Evolutionary conservation across 1,284 basidiomycete species (phyloP), one percentile per base, ranked within the genome.

Genomic region (Athelia sp.): DNA sequence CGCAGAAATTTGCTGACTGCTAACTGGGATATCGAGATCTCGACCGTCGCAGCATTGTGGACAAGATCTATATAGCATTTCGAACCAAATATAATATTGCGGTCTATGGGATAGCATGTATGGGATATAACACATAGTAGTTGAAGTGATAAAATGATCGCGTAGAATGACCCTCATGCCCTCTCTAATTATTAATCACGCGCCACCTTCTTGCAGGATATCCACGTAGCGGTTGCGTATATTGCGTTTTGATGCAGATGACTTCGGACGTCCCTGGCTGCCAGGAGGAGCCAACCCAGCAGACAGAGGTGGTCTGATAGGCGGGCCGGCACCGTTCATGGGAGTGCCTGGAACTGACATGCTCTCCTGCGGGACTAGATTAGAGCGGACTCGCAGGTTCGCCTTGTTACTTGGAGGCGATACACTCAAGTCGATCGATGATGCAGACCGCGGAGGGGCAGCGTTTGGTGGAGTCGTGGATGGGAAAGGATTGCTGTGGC

Each of bases 221-320:
- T 81, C 79, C 17, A 87, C 84, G 59, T 87, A 87, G 52, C 81
- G 74, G 60, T 68, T 81, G 50, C 79, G 71, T 29, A 79, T 68
- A 50, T 74, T 75, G 54, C 79, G 78, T 63, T 84, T 87, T 47
- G 66, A 60, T 23, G 70, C 66, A 31, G 66, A 66, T 11, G 68
- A 69, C 45, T 70, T 69, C 11, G 74, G 66, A 23, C 76, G 67
- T 47, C 69, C 67, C 29, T 65, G 64, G 15, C 8, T 6, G 36
- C n/a, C n/a, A 1, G 70, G 67, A n/a, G 69, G 70, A 3, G 69
- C 62, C 15, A 66, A 65, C 8, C 18, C 58, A 54, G 18, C 49
- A 26, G 54, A 57, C 21, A 49, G 47, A 42, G 53, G 51, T 47
- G 48, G 55, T 10, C 32, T 50, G 44, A 45, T 46, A 48, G 46